phyloP scores from a whole-genome alignment of 208 protist genomes.

The Acanthamoeba castellanii region DNA sequence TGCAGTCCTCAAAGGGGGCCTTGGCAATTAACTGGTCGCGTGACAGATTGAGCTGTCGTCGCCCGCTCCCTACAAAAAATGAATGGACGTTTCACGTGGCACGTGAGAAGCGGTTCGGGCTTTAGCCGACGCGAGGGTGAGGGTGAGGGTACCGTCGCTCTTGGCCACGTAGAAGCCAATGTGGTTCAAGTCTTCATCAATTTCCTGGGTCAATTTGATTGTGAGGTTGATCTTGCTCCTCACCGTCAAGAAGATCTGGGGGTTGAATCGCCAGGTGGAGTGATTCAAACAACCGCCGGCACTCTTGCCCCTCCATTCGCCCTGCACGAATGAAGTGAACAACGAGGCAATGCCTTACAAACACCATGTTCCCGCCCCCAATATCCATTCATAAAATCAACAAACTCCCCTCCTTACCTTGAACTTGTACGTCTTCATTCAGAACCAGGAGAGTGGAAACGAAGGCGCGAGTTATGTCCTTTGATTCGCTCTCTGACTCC shows the following conservation, averaged over 20 bases:
- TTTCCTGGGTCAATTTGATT: conserved; percentile 56
- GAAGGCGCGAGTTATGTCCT: background rate
- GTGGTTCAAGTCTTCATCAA: conserved; percentile 59
- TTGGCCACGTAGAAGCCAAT: conserved; percentile 69
- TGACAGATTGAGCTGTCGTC: conserved; percentile 37
- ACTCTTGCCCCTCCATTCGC: conserved; percentile 65
- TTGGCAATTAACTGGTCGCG: conserved; percentile 64
- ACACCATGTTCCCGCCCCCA: background rate
- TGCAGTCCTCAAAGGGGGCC: conserved; percentile 62
- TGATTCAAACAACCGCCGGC: conserved; percentile 72
- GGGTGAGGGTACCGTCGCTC: conserved; percentile 38
- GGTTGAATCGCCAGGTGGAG: conserved; percentile 68
- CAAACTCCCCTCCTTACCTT: conserved; percentile 13
- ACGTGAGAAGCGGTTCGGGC: background rate
- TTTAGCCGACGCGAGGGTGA: no score
- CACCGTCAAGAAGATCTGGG: conserved; percentile 65
- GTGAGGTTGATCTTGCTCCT: conserved; percentile 49
- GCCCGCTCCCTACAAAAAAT: conserved; percentile 59
- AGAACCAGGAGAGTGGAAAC: background rate
- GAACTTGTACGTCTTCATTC: conserved; percentile 74
- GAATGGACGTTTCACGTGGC: background rate
- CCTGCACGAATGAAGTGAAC: background rate
- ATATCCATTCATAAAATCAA: background rate
- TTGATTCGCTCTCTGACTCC: background rate
- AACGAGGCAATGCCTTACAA: background rate